phyloP scores from a whole-genome alignment of 2,329 filamentous ascomycete genomes.

The Aspergillus sergii region DNA sequence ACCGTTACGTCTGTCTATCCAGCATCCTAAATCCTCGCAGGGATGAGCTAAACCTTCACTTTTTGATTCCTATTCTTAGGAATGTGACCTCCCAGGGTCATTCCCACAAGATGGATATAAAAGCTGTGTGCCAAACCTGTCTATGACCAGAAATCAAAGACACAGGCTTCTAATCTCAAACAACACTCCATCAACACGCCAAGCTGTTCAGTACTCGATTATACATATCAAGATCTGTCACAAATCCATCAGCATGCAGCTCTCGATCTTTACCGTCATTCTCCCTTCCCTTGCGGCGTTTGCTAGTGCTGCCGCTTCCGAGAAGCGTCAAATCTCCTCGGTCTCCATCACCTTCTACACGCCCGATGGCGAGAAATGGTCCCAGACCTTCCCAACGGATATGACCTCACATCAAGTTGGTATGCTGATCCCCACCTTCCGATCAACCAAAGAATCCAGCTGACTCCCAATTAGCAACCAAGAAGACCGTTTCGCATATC shows the following conservation, averaged over 20 bases:
- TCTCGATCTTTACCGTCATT: neutral
- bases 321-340: conserved; percentile 7
- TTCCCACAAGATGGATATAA: neutral
- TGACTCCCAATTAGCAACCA: neutral
- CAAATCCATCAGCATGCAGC: neutral
- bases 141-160: neutral
- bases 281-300: neutral
- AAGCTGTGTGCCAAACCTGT: neutral
- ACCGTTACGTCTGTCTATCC: neutral
- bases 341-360: conserved; percentile 5
- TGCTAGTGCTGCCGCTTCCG: neutral
- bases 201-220: neutral
- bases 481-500: neutral
- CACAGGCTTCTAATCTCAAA: neutral
- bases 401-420: neutral
- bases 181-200: too few species aligned
- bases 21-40: neutral
- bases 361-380: neutral
- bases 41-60: neutral
- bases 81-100: neutral
- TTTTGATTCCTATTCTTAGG: neutral
- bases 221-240: neutral
- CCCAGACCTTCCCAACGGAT: conserved; percentile 5
- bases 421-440: neutral
- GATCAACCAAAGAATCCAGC: too few species aligned